These are phyloP conservation scores for Didymella lethalis DNA, from an alignment of 2,329 filamentous ascomycete species.

Conservation along the genomic window DNA sequence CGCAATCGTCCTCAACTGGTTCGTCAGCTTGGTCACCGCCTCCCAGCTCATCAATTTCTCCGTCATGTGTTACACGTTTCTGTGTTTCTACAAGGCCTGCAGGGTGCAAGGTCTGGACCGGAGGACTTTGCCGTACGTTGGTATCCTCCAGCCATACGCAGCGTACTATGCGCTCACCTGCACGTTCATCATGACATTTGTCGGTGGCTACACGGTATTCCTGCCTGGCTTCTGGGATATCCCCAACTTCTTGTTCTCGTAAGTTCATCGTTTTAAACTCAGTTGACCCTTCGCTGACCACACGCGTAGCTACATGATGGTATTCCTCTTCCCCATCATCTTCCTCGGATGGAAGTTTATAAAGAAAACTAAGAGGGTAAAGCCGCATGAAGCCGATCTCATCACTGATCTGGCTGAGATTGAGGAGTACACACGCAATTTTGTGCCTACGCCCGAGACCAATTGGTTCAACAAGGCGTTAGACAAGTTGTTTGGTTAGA, in stretches of 20 bases:
- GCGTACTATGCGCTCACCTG: constrained; percentile 71
- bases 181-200: constrained; percentile 75
- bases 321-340: constrained; percentile 73
- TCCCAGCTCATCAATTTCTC: constrained; percentile 63
- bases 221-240: constrained; percentile 72
- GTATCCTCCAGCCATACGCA: constrained; percentile 73
- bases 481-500: constrained; percentile 56
- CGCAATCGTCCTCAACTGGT: constrained; percentile 76
- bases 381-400: constrained; percentile 69
- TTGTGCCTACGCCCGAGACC: constrained; percentile 61
- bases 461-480: constrained; percentile 53
- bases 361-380: constrained; percentile 67
- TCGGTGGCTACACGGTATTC: constrained; percentile 80
- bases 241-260: constrained; percentile 76
- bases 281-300: constrained; percentile 11
- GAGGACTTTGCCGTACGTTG: constrained; percentile 73
- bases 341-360: constrained; percentile 76
- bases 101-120: constrained; percentile 73
- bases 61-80: constrained; percentile 72
- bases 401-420: constrained; percentile 69
- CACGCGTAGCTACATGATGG: constrained; percentile 68
- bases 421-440: constrained; percentile 72
- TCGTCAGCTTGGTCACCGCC: constrained; percentile 76
- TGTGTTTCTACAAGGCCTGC: constrained; percentile 75
- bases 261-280: constrained; percentile 39